These are phyloP conservation scores for Ceratocystis cacaofunesta DNA, from an alignment of 2,329 filamentous ascomycete genomes.

Conservation along the genomic window DNA sequence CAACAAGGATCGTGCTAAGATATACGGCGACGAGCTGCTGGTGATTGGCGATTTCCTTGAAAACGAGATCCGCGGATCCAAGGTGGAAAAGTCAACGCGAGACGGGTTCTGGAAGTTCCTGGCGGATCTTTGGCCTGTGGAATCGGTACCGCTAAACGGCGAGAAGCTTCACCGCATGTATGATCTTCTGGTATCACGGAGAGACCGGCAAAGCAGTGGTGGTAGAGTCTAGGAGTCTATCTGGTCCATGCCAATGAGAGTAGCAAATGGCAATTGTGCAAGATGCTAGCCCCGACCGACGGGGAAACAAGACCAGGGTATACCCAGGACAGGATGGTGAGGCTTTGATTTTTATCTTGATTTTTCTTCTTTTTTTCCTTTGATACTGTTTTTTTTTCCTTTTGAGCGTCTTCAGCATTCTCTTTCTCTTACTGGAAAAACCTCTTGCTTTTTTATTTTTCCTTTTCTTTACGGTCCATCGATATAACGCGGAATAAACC, in stretches of 20 bases:
- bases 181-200: slow-evolving; percentile 25
- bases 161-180: slow-evolving; percentile 32
- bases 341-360: background rate
- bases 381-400: background rate
- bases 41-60: slow-evolving; percentile 49
- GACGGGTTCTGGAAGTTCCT: slow-evolving; percentile 37
- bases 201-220: slow-evolving; percentile 19
- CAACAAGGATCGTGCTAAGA: slow-evolving; percentile 44
- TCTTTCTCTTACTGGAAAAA: background rate
- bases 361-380: slow-evolving; percentile 2
- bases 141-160: slow-evolving; percentile 27
- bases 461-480: background rate
- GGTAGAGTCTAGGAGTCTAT: background rate
- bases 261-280: too few relatives aligned
- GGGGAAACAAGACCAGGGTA: too few relatives aligned
- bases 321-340: too few relatives aligned
- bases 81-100: slow-evolving; percentile 29
- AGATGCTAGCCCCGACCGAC: too few relatives aligned
- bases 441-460: slow-evolving; percentile 3
- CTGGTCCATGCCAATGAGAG: too few relatives aligned
- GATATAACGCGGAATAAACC: background rate
- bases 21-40: slow-evolving; percentile 46
- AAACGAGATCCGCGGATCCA: slow-evolving; percentile 29
- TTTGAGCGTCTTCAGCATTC: background rate
- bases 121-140: slow-evolving; percentile 33